Conservation (phyloP, 192 early-diverging fungal species). For the Podila epicladia region DNA sequence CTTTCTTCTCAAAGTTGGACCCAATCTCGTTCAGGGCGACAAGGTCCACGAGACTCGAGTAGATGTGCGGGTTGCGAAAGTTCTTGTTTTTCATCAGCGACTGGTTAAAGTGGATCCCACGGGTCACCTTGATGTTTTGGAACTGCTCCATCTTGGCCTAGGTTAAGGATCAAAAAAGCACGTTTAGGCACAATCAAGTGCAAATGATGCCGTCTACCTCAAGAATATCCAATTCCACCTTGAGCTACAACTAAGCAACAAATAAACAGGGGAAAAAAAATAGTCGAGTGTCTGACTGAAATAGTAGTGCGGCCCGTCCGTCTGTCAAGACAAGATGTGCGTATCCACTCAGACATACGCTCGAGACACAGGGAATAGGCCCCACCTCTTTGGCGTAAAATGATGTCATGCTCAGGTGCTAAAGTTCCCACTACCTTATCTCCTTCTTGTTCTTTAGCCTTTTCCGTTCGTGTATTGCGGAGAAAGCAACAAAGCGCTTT, state of each 20-base stretch:
- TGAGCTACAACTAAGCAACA: no score
- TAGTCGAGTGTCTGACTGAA: no score
- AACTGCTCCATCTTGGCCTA: slow-evolving; percentile 84
- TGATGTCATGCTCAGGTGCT: no score
- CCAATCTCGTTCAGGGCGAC: slow-evolving; percentile 85
- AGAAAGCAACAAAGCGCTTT: slow-evolving; percentile 4
- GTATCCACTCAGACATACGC: no score
- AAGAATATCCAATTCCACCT: no score
- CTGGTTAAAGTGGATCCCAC: slow-evolving; percentile 85
- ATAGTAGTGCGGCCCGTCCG: no score
- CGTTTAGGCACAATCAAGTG: neutral
- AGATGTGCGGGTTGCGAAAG: slow-evolving; percentile 93
- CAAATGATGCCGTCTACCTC: neutral
- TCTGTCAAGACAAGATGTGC: no score
- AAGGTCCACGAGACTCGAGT: slow-evolving; percentile 86
- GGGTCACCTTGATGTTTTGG: slow-evolving; percentile 64
- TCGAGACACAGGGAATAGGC: no score
- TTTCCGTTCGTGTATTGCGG: neutral
- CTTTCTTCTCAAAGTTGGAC: slow-evolving; percentile 71
- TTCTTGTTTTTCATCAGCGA: slow-evolving; percentile 84
- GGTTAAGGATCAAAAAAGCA: neutral
- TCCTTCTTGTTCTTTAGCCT: no score
- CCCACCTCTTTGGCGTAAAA: no score
- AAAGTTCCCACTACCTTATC: no score
- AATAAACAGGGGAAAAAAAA: no score